Conservation (phyloP, 2,329 filamentous ascomycete species). For the Lithohypha guttulata region DNA sequence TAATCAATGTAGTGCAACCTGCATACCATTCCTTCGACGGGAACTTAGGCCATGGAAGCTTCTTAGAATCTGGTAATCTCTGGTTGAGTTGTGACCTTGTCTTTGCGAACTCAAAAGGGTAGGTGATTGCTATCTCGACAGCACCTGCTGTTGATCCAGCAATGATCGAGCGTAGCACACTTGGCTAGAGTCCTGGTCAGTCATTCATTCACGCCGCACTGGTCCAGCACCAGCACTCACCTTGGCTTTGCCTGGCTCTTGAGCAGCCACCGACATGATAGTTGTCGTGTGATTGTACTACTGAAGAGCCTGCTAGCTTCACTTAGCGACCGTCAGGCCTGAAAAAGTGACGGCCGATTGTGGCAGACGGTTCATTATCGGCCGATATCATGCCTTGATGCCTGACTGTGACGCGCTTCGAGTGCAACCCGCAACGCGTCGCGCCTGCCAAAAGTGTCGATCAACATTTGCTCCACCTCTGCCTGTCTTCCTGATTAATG, state of each 20-base stretch:
- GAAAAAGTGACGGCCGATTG: too few relatives aligned
- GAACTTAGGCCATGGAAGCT: conserved; percentile 90
- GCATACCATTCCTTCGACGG: conserved; percentile 85
- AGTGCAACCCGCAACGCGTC: not conserved
- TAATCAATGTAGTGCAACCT: conserved; percentile 90
- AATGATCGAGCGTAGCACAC: conserved; percentile 75
- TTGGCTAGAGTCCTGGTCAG: conserved; percentile 43
- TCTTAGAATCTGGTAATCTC: conserved; percentile 66
- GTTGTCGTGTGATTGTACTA: not conserved
- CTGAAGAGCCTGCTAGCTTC: too few relatives aligned
- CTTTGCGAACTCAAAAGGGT: conserved; percentile 94
- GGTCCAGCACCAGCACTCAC: not conserved
- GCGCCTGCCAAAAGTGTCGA: too few relatives aligned
- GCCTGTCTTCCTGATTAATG: too few relatives aligned
- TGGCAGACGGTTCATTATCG: not conserved
- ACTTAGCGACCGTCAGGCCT: too few relatives aligned
- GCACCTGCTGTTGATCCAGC: conserved; percentile 87
- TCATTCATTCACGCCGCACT: not conserved
- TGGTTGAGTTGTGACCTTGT: conserved; percentile 89
- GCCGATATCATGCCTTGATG: not conserved
- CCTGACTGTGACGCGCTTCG: not conserved
- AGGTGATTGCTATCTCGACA: conserved; percentile 60
- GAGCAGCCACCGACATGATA: conserved; percentile 4
- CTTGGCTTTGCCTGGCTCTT: conserved; percentile 6
- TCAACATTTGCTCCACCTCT: too few relatives aligned